Conservation (phyloP, 1,284 basidiomycete species). For the Leccinum huronense region DNA sequence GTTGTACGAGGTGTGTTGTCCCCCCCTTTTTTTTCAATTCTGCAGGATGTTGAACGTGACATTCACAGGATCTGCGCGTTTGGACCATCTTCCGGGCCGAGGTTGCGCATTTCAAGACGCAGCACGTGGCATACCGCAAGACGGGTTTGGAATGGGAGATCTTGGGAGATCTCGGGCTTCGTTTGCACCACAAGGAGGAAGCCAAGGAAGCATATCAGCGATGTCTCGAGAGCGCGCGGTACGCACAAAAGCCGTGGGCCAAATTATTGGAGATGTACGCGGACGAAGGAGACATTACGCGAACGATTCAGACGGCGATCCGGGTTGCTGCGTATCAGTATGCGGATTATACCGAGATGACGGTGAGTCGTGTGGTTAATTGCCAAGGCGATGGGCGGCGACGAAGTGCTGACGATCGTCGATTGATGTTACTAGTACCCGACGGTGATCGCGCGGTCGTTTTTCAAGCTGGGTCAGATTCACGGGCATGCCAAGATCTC, state of each 20-base stretch:
- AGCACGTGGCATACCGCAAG: slow-evolving; percentile 95
- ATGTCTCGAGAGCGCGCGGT: slow-evolving; percentile 84
- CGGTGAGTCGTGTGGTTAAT: slow-evolving; percentile 47
- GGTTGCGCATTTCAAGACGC: slow-evolving; percentile 98
- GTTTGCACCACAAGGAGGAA: slow-evolving; percentile 96
- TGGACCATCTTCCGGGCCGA: slow-evolving; percentile 99
- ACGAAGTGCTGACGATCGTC: neutral
- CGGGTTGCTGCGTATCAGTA: slow-evolving; percentile 91
- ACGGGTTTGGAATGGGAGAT: slow-evolving; percentile 99
- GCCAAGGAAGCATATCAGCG: slow-evolving; percentile 97
- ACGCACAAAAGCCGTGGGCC: slow-evolving; percentile 89
- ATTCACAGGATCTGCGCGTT: slow-evolving; percentile 83
- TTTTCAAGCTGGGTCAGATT: slow-evolving; percentile 92
- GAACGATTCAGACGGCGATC: slow-evolving; percentile 89
- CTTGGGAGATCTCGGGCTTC: slow-evolving; percentile 88
- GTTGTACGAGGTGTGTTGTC: slow-evolving; percentile 78
- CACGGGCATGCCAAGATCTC: slow-evolving; percentile 94
- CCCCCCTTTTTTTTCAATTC: neutral
- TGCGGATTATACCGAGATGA: slow-evolving; percentile 82
- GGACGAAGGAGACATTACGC: slow-evolving; percentile 89
- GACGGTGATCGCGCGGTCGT: slow-evolving; percentile 82
- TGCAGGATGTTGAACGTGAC: neutral
- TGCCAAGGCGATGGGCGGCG: neutral
- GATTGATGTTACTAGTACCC: slow-evolving; percentile 64
- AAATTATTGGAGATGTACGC: slow-evolving; percentile 94